Conservation (phyloP, 2,329 filamentous ascomycete species). For the Blastomyces parvus region DNA sequence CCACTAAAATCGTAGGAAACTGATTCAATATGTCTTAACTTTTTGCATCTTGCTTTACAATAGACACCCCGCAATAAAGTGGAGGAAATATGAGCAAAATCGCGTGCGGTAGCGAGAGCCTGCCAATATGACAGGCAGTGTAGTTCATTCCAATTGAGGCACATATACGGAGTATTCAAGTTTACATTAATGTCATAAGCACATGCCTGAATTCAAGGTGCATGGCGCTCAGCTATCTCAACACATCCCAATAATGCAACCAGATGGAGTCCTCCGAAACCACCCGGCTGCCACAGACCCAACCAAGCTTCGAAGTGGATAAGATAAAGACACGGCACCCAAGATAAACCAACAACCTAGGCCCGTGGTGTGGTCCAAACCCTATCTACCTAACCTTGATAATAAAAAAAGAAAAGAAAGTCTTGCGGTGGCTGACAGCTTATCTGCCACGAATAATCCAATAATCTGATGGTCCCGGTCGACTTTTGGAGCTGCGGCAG, state of each 20-base stretch:
- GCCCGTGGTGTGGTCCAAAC: background rate
- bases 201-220: background rate
- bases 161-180: background rate
- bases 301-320: background rate
- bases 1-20: background rate
- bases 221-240: background rate
- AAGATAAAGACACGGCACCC: background rate
- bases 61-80: background rate
- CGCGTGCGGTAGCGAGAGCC: background rate
- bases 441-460: background rate
- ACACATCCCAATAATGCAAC: background rate
- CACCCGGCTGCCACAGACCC: background rate
- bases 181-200: background rate
- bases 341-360: background rate
- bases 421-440: background rate
- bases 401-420: no score
- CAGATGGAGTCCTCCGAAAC: background rate
- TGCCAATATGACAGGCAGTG: background rate
- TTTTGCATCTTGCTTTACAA: background rate
- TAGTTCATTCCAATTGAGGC: background rate
- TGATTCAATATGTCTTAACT: background rate
- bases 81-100: background rate
- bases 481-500: background rate
- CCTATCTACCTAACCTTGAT: background rate
- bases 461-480: background rate